These are phyloP conservation scores for Angophora floribunda DNA, from an alignment of 345 rosid genomes.

Conservation along the genomic window DNA sequence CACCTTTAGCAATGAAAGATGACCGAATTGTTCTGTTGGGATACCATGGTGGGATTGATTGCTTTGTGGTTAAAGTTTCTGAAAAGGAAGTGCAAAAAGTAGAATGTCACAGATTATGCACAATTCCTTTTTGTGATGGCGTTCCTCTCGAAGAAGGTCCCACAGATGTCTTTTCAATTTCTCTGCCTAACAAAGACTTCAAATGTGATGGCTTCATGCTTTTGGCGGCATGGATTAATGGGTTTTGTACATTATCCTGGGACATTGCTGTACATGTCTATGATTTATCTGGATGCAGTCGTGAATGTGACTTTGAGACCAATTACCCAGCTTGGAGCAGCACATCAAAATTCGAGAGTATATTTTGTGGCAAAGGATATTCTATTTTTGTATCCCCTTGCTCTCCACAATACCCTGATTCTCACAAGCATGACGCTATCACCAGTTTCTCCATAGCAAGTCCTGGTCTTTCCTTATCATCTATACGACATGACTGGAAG, in stretches of 20 bases:
- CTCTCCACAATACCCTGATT: constrained; percentile 61
- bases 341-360: constrained; percentile 34
- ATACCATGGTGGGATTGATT: constrained; percentile 70
- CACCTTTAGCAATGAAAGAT: constrained; percentile 45
- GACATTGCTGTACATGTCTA: constrained; percentile 51
- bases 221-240: constrained; percentile 59
- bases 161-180: constrained; percentile 41
- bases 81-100: constrained; percentile 19
- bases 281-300: constrained; percentile 22
- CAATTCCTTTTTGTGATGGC: constrained; percentile 48
- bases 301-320: constrained; percentile 37
- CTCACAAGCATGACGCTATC: constrained; percentile 34
- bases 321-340: constrained; percentile 13
- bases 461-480: constrained; percentile 25
- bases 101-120: constrained; percentile 46
- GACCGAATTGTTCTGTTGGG: constrained; percentile 62
- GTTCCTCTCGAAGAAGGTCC: constrained; percentile 47
- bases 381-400: constrained; percentile 40
- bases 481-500: constrained; percentile 10
- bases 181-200: constrained; percentile 40
- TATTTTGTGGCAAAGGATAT: constrained; percentile 34
- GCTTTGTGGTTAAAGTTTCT: constrained; percentile 52
- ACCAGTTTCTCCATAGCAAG: constrained; percentile 60
- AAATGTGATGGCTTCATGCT: constrained; percentile 48
- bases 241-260: constrained; percentile 65